Base-by-base conservation (phyloP, 2,329 filamentous ascomycete genomes). In the Aciculosporium take region DNA sequence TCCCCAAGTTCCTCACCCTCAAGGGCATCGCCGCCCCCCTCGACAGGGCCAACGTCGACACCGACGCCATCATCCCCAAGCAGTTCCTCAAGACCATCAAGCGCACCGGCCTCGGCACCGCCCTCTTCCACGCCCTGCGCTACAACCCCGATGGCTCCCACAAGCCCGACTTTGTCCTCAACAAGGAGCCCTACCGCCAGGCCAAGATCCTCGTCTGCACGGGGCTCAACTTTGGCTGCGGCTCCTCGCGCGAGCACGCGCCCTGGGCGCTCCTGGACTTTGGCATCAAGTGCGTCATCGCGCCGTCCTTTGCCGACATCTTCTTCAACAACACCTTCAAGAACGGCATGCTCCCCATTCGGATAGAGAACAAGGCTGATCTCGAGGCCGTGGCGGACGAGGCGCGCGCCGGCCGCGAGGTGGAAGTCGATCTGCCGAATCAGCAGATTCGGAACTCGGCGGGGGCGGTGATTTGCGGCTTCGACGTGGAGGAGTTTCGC, bases 301-400 rank as follows among this genome's bases (percentile, higher is more conserved):
- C 89, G 1, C 85, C 86, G 1, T 88, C 83, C 1, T 77, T 74
- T 47, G 67, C 62, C 45, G 62, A 65, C 45, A 98, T 98, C 62
- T 95, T 95, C 77, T 93, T 89, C 76, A 95, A 94, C 76, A 98
- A 98, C 71, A 91, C 84, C n/a, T 96, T 95, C 76, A 96, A 98
- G 74, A 98, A 98, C 68, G 89, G 89, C 67, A 96, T 96, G 91
- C 70, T 96, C 48, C 88, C 89, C 37, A 77, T 96, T 46, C 65
- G 72, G 45, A 82, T 96, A 56, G 66, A 72, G 25, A 77, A 89
- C 59, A 64, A 76, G 49, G 68, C 64, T 1, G 70, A 74, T 25
- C 67, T 95, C 4, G 71, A 82, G 33, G 71, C 70, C 46, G 79
- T 96, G 48, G 79, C 83, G 29, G 75, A 69, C 21, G 84, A 93